Evolutionary conservation across 2,329 filamentous ascomycete genomes (phyloP), one percentile per base, ranked within the genome.

Genomic region (Polychaeton citri): DNA sequence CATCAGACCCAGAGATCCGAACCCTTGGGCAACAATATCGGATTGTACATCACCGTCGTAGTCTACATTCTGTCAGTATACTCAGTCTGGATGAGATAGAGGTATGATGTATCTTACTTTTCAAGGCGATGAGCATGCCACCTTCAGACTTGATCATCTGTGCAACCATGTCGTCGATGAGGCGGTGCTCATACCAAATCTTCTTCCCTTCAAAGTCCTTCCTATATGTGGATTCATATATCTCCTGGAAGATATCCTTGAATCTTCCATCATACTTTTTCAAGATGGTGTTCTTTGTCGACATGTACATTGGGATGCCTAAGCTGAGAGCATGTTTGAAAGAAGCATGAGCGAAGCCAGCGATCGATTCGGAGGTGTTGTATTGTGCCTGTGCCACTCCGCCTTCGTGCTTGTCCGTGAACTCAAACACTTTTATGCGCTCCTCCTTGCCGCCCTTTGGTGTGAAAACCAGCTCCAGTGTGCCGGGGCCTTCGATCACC

Each of bases 141-240:
- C 90, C 90, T 54, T 80, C 76, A 66, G 82, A 90, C 82, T 98
- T 98, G 72, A 98, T 82, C 90, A 98, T 98, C 74, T 98, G 90
- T 34, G 90, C 90, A 46, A 98, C 90, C 90, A 98, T 96, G 67
- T 98, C 90, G 66, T 98, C 90, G 57, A 98, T 96, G 50, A 98
- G 72, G 55, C 90, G 82, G 69, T 98, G 90, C 78, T 98, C 90
- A 61, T 98, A 96, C 90, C 90, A 96, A 67, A 96, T 93, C 44
- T 75, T 75, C 71, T 86, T 84, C 55, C 79, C 79, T 60, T 95
- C 87, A 52, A 96, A 96, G 31, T 84, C 74, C 60, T 75, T 72
- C 72, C 82, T 80, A 72, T 96, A 98, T 52, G 79, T 68, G 40
- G 71, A 73, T 45, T 96, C 84, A 66, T 88, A 98, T 53, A 96